phyloP scores from a whole-genome alignment of 1,284 basidiomycete species.

The Cutaneotrichosporon sp. region DNA sequence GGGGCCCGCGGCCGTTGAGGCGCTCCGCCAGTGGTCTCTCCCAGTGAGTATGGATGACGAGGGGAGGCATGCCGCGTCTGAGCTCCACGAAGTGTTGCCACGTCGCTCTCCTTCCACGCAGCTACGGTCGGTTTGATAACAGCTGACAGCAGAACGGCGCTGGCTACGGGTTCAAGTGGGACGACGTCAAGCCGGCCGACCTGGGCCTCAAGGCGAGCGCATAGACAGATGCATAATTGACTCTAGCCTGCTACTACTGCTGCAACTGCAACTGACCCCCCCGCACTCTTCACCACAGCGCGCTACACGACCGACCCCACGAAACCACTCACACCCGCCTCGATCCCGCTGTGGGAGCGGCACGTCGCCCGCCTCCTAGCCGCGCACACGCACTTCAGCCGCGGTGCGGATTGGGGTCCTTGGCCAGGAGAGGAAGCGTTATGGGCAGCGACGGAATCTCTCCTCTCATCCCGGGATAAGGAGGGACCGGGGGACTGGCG shows the following conservation, averaged over 20 bases:
- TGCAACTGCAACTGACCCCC: background rate
- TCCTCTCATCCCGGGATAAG: constrained; percentile 17
- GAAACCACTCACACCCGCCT: constrained; percentile 11
- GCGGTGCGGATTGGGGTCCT: constrained; percentile 32
- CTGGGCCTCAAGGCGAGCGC: constrained; percentile 9
- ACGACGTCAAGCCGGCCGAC: constrained; percentile 8
- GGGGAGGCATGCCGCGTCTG: background rate
- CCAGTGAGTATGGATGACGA: constrained; percentile 31
- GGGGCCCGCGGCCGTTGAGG: constrained; percentile 68
- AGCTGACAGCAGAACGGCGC: constrained; percentile 35
- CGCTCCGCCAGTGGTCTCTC: constrained; percentile 64
- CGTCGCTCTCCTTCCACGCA: background rate
- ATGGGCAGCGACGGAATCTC: constrained; percentile 23
- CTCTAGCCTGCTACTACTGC: constrained; percentile 5
- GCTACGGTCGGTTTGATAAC: background rate
- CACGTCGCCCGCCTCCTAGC: constrained; percentile 38
- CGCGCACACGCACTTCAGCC: constrained; percentile 37
- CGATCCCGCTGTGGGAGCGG: constrained; percentile 34
- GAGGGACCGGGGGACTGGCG: constrained; percentile 3
- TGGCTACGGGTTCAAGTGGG: constrained; percentile 47
- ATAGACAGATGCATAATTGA: constrained; percentile 14
- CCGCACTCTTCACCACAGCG: constrained; percentile 42
- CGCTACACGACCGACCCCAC: constrained; percentile 35
- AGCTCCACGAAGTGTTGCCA: background rate
- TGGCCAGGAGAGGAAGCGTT: constrained; percentile 37